Conservation (phyloP, 202 grass and related monocot genomes). For the Tripidium arundinaceum region DNA sequence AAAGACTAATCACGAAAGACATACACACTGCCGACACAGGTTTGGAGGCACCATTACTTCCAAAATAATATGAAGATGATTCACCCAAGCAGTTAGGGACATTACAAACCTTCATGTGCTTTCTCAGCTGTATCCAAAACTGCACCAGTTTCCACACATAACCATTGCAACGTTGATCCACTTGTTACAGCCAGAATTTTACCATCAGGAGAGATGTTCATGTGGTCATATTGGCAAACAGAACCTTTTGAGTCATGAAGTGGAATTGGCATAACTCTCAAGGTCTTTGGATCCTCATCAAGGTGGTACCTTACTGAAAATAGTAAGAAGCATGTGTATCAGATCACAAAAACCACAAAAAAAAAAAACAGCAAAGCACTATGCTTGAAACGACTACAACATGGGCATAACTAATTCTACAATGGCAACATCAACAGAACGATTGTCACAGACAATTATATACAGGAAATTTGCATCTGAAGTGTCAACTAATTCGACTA, state of each 20-base stretch:
- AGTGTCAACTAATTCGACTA: not conserved
- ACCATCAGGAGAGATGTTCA: constrained; percentile 74
- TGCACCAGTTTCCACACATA: constrained; percentile 63
- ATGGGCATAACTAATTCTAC: constrained; percentile 3
- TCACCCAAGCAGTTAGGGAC: not conserved
- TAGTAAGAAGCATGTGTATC: constrained; percentile 7
- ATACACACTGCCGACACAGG: not conserved
- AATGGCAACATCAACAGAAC: constrained; percentile 2
- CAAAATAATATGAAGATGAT: constrained; percentile 13
- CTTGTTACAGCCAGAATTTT: constrained; percentile 71
- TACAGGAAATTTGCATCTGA: not conserved
- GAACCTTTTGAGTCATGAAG: constrained; percentile 75
- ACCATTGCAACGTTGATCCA: constrained; percentile 80
- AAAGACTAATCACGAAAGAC: not conserved
- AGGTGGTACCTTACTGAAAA: constrained; percentile 90
- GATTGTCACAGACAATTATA: not conserved
- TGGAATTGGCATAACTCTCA: constrained; percentile 75
- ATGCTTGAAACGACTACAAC: not conserved
- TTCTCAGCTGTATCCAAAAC: constrained; percentile 90
- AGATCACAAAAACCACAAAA: not conserved
- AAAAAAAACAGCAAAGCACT: not conserved
- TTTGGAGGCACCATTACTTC: not conserved
- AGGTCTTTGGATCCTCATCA: constrained; percentile 91
- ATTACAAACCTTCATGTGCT: constrained; percentile 86
- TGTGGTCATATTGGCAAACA: constrained; percentile 70